phyloP scores from a whole-genome alignment of 805 yeast species.

The Candida awuae region DNA sequence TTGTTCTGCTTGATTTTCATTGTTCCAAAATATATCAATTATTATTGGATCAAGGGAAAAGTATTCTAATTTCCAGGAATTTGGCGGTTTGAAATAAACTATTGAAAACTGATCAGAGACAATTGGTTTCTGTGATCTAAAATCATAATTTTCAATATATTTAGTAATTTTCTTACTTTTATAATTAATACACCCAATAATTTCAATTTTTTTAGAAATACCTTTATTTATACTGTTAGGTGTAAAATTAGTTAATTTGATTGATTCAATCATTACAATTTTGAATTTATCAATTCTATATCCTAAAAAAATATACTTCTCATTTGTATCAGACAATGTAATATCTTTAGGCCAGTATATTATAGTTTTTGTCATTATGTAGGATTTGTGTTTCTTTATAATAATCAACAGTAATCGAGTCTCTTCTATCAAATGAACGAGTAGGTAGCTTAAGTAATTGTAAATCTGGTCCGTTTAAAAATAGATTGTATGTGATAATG shows the following conservation, averaged over 20 bases:
- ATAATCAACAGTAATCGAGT: conserved; percentile 10
- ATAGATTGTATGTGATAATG: background rate
- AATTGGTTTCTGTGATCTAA: conserved; percentile 12
- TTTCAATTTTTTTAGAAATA: conserved; percentile 18
- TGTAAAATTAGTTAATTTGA: conserved; percentile 13
- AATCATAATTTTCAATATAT: conserved; percentile 15
- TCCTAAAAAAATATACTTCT: conserved; percentile 22
- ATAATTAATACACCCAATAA: conserved; percentile 24
- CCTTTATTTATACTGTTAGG: conserved; percentile 13
- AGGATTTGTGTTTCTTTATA: conserved; percentile 1
- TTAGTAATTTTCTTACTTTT: conserved; percentile 9
- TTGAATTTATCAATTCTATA: conserved; percentile 18
- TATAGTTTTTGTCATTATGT: conserved; percentile 6
- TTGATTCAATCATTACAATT: conserved; percentile 21
- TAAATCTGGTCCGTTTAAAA: background rate
- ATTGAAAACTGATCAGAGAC: conserved; percentile 22
- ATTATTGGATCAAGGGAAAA: conserved; percentile 67
- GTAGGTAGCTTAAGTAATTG: conserved; percentile 3
- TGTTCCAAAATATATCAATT: conserved; percentile 42
- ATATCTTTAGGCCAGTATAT: conserved; percentile 29
- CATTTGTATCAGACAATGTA: background rate
- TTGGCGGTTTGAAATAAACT: conserved; percentile 64
- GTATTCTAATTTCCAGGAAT: conserved; percentile 62
- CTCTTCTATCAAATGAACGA: conserved; percentile 11
- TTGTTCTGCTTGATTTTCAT: conserved; percentile 11